Evolutionary conservation across 2,329 filamentous ascomycete species (phyloP).

Genomic region (Dactylella cylindrospora): DNA sequence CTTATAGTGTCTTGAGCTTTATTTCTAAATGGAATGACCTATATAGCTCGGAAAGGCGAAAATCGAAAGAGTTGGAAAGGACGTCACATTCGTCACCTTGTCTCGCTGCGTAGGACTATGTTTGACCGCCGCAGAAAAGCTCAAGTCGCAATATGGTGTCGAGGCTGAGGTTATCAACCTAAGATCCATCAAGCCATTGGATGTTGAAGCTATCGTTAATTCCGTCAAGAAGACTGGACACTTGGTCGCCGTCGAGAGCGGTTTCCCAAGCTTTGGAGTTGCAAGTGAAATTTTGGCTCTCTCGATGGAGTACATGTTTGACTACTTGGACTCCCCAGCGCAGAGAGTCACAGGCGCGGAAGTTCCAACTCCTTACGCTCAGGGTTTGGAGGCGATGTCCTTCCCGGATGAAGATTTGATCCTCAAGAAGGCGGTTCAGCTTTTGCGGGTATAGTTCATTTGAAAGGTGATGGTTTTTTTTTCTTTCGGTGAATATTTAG

Average conservation of each 20-base stretch:
- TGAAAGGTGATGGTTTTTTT: too few relatives aligned
- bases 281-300: slow-evolving; percentile 88
- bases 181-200: slow-evolving; percentile 93
- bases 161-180: slow-evolving; percentile 98
- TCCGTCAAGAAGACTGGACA: slow-evolving; percentile 98
- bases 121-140: slow-evolving; percentile 79
- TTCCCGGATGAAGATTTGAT: slow-evolving; percentile 92
- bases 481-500: too few relatives aligned
- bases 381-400: slow-evolving; percentile 87
- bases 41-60: slow-evolving; percentile 90
- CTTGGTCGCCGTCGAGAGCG: slow-evolving; percentile 88
- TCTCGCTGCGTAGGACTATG: slow-evolving; percentile 95
- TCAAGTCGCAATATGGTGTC: slow-evolving; percentile 95
- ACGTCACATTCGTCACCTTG: slow-evolving; percentile 90
- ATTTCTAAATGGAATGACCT: background rate
- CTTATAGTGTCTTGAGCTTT: background rate
- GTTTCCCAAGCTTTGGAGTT: slow-evolving; percentile 93
- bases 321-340: slow-evolving; percentile 92
- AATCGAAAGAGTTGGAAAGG: slow-evolving; percentile 93
- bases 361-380: slow-evolving; percentile 82
- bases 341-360: slow-evolving; percentile 94
- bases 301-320: slow-evolving; percentile 96
- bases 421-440: slow-evolving; percentile 82
- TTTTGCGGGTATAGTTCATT: slow-evolving; percentile 75
- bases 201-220: slow-evolving; percentile 91